A percentile compares a stretch with the other conserved stretches of the same genome.
Evolutionary conservation across 139 green algal genomes (phyloP).

Genomic region (Auxenochlorella pyrenoidosa): DNA sequence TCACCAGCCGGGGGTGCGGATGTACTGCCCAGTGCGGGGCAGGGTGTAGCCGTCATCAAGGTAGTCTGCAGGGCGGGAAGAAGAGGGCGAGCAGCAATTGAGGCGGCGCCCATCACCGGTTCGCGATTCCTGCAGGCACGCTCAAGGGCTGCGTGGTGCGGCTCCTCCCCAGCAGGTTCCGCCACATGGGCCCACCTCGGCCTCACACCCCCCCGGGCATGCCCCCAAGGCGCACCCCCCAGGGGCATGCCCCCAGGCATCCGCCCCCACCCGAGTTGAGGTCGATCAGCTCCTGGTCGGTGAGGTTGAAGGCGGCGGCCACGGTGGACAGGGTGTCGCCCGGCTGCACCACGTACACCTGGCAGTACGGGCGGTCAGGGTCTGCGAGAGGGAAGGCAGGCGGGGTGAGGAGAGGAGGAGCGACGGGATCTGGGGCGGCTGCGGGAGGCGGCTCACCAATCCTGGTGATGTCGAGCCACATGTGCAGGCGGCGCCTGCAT

Average conservation of each 20-base stretch:
- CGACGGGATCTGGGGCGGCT: not conserved
- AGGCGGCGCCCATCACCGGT: no score
- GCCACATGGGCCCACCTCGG: no score
- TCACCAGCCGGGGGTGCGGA: conserved; percentile 28
- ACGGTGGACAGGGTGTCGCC: conserved; percentile 45
- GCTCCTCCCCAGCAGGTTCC: no score
- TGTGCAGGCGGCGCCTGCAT: no score
- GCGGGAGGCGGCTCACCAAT: no score
- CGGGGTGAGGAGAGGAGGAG: not conserved
- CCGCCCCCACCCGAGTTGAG: conserved; percentile 39
- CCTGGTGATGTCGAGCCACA: no score
- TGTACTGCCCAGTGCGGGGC: conserved; percentile 7
- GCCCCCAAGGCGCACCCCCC: no score
- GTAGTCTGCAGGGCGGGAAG: not conserved
- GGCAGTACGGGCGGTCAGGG: conserved; percentile 31
- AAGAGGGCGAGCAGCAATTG: not conserved
- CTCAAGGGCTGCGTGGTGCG: no score
- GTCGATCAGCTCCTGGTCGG: conserved; percentile 14
- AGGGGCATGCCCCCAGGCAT: no score
- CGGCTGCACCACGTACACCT: conserved; percentile 43
- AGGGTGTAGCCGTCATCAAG: not conserved
- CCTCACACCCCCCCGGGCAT: no score
- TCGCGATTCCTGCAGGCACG: no score
- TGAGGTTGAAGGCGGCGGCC: conserved; percentile 28
- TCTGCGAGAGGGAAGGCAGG: not conserved